These are phyloP conservation scores for Ceratocystis smalleyi DNA, from an alignment of 2,329 filamentous ascomycete genomes.

Conservation along the genomic window DNA sequence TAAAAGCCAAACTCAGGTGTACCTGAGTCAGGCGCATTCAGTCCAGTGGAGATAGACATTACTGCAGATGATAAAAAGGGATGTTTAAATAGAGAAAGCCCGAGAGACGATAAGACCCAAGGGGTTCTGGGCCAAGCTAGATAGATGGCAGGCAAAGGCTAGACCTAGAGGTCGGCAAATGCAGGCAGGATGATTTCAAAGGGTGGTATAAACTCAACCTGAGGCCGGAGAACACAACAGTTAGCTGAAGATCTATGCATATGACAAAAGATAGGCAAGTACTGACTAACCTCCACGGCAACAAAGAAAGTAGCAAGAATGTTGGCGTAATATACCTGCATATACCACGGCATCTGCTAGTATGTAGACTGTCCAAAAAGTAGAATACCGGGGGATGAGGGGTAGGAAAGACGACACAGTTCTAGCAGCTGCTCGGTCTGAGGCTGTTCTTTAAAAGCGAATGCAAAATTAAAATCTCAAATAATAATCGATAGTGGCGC, in stretches of 20 bases:
- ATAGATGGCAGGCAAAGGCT: neutral
- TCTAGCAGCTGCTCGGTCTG: too few species aligned
- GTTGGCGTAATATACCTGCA: too few species aligned
- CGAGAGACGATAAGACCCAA: neutral
- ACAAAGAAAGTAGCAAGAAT: neutral
- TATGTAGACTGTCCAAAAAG: neutral
- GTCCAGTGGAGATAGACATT: slow-evolving; percentile 16
- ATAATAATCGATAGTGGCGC: too few species aligned
- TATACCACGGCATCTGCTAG: too few species aligned
- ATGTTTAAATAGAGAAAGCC: neutral
- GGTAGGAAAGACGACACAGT: too few species aligned
- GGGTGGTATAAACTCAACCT: neutral
- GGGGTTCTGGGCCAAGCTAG: neutral
- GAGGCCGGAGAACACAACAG: neutral
- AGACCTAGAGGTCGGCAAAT: neutral
- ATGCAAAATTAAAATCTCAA: too few species aligned
- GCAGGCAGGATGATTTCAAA: neutral
- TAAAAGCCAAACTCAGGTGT: slow-evolving; percentile 36
- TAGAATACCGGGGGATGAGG: neutral
- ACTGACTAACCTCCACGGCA: neutral
- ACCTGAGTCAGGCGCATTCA: slow-evolving; percentile 20
- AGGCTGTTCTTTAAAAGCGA: too few species aligned
- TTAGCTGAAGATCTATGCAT: neutral
- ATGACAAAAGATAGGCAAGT: neutral
- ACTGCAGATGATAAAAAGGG: neutral